A percentile compares a stretch with the other conserved stretches of the same genome.
phyloP scores from a whole-genome alignment of 371 early-diverging fungal genomes.

The Rhizopus stolonifer region DNA sequence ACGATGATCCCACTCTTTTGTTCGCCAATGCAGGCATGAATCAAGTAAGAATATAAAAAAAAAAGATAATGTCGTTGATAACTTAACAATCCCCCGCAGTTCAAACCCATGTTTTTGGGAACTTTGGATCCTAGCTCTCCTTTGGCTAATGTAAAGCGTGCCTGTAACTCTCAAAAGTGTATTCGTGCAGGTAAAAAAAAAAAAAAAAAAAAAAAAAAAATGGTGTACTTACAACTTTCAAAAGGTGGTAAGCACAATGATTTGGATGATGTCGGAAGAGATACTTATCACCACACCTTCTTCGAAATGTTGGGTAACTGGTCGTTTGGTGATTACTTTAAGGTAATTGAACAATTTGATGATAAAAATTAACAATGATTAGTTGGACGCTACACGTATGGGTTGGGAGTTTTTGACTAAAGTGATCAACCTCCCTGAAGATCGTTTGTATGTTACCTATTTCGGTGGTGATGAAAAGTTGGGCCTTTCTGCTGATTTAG shows the following conservation, averaged over 20 bases:
- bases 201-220: background rate
- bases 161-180: slow-evolving; percentile 98
- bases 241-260: slow-evolving; percentile 99
- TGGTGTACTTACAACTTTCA: background rate
- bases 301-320: slow-evolving; percentile 99
- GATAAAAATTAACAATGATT: background rate
- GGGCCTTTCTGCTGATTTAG: slow-evolving; percentile 87
- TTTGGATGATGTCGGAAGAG: slow-evolving; percentile 99
- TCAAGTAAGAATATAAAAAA: slow-evolving; percentile 67
- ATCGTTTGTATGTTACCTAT: slow-evolving; percentile 97
- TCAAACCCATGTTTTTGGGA: slow-evolving; percentile 98
- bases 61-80: background rate
- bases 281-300: slow-evolving; percentile 99
- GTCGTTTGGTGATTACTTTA: slow-evolving; percentile 99
- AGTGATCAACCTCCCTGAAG: slow-evolving; percentile 82
- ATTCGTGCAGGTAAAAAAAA: slow-evolving; percentile 89
- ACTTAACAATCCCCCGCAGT: too few species aligned
- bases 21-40: slow-evolving; percentile 99
- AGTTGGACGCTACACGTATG: slow-evolving; percentile 66
- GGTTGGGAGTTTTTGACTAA: slow-evolving; percentile 96
- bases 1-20: slow-evolving; percentile 97
- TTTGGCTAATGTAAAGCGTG: slow-evolving; percentile 88
- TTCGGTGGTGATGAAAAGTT: slow-evolving; percentile 92
- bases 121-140: slow-evolving; percentile 91
- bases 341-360: too few species aligned